These are phyloP conservation scores for Calonectria honghensis DNA, from an alignment of 2,329 filamentous ascomycete species.

Conservation along the genomic window DNA sequence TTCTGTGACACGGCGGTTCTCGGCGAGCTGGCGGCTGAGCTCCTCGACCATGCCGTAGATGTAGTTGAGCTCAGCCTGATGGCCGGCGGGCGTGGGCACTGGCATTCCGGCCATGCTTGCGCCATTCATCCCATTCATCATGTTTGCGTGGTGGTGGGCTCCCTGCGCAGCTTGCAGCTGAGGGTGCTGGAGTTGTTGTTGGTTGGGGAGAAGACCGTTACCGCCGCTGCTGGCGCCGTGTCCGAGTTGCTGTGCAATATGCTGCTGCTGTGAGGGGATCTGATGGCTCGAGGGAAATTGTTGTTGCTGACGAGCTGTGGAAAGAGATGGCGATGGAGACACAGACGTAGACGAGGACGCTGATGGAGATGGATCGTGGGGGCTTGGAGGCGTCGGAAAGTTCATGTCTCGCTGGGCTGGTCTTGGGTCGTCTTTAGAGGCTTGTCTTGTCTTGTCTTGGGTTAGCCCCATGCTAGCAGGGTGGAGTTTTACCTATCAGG, in stretches of 20 bases:
- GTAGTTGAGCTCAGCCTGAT: constrained; percentile 81
- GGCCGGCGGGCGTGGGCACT: constrained; percentile 78
- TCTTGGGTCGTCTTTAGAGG: constrained; percentile 49
- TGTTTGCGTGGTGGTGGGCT: constrained; percentile 52
- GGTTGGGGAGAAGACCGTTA: constrained; percentile 25
- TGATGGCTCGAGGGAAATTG: constrained; percentile 40
- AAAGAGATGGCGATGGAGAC: constrained; percentile 44
- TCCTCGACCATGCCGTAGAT: constrained; percentile 82
- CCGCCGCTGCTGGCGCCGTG: constrained; percentile 23
- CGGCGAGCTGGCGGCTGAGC: constrained; percentile 77
- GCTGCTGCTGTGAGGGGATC: constrained; percentile 38
- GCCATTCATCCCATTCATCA: constrained; percentile 72
- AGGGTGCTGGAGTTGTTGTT: constrained; percentile 46
- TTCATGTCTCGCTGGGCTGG: constrained; percentile 57
- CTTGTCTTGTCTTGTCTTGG: constrained; percentile 55
- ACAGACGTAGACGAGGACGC: constrained; percentile 45
- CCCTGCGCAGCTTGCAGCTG: constrained; percentile 49
- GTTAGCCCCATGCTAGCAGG: constrained; percentile 47
- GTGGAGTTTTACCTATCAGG: constrained; percentile 44
- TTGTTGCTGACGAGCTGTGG: constrained; percentile 52
- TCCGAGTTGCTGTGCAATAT: constrained; percentile 33
- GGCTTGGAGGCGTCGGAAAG: constrained; percentile 56
- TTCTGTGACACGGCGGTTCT: constrained; percentile 77
- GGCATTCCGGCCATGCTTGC: constrained; percentile 68
- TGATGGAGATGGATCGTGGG: constrained; percentile 52